Percentiles rank a stretch among this genome's conserved stretches.
phyloP scores from a whole-genome alignment of 2,329 filamentous ascomycete species.

The Diaporthe sp. region DNA sequence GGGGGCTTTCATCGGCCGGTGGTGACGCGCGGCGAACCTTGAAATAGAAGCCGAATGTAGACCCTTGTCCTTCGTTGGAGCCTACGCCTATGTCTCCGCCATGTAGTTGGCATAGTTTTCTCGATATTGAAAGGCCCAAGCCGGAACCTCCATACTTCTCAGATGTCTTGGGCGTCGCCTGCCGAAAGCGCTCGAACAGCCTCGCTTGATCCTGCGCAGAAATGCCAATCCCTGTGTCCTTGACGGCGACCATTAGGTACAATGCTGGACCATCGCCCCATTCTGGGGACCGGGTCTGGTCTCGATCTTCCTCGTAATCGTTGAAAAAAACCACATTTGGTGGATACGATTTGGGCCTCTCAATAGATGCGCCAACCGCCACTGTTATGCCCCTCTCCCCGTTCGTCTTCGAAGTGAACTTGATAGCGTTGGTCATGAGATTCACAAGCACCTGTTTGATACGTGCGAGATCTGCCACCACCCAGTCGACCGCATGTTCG shows the following conservation, averaged over 20 bases:
- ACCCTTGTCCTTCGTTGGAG: conserved; percentile 19
- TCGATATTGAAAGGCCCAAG: conserved; percentile 24
- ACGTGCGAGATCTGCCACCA: conserved; percentile 31
- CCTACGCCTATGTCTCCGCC: conserved; percentile 32
- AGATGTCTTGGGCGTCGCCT: conserved; percentile 34
- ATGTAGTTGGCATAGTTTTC: conserved; percentile 29
- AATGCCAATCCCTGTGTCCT: conserved; percentile 28
- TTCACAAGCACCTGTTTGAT: conserved; percentile 35
- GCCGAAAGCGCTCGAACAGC: conserved; percentile 32
- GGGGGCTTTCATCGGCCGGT: not conserved
- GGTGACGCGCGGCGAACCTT: conserved; percentile 5
- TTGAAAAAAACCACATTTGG: conserved; percentile 28
- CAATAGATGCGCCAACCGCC: not conserved
- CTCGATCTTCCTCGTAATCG: not conserved
- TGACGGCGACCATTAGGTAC: conserved; percentile 27
- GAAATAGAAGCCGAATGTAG: conserved; percentile 33
- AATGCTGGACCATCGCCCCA: conserved; percentile 18
- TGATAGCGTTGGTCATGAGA: conserved; percentile 35
- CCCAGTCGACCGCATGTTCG: conserved; percentile 1
- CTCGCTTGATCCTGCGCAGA: conserved; percentile 2
- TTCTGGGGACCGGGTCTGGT: conserved; percentile 4
- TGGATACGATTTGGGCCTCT: conserved; percentile 14
- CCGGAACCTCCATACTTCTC: conserved; percentile 30
- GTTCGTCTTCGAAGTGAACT: conserved; percentile 20
- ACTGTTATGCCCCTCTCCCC: conserved; percentile 7